These are phyloP conservation scores for Eucalyptus cloeziana DNA, from an alignment of 345 rosid species.

Conservation along the genomic window DNA sequence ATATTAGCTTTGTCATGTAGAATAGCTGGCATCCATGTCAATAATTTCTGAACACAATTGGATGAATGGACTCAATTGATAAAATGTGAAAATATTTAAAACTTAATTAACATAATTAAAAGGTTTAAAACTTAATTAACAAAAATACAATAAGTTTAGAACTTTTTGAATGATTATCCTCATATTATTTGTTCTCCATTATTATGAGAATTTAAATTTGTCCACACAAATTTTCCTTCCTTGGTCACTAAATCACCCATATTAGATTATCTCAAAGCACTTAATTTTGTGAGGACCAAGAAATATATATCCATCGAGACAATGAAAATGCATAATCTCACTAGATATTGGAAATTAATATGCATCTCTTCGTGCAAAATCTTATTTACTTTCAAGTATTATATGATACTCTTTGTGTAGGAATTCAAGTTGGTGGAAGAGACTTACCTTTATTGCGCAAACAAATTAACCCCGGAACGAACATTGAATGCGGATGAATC, in stretches of 20 bases:
- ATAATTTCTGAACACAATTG: accelerated
- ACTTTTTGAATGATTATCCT: not conserved
- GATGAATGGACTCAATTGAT: too few species aligned
- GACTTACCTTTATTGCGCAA: too few species aligned
- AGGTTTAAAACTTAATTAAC: not conserved
- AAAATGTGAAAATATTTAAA: too few species aligned
- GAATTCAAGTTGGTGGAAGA: too few species aligned
- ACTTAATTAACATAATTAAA: not conserved
- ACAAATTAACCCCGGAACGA: too few species aligned
- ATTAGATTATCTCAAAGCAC: not conserved
- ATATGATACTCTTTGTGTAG: not conserved
- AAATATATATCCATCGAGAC: not conserved
- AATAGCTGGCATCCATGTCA: accelerated
- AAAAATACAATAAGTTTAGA: too few species aligned
- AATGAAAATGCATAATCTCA: not conserved
- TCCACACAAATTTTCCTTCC: not conserved
- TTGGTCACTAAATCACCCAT: not conserved
- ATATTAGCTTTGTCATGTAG: too few species aligned
- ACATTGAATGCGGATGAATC: too few species aligned
- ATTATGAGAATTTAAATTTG: not conserved
- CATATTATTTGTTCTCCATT: not conserved
- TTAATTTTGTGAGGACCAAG: not conserved
- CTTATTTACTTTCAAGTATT: not conserved
- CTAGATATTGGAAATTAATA: not conserved
- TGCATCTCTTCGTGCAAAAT: not conserved